A percentile compares a stretch with the other conserved stretches of the same genome.
Conservation (phyloP, 257 asterid species). For the Przewalskia tangutica region DNA sequence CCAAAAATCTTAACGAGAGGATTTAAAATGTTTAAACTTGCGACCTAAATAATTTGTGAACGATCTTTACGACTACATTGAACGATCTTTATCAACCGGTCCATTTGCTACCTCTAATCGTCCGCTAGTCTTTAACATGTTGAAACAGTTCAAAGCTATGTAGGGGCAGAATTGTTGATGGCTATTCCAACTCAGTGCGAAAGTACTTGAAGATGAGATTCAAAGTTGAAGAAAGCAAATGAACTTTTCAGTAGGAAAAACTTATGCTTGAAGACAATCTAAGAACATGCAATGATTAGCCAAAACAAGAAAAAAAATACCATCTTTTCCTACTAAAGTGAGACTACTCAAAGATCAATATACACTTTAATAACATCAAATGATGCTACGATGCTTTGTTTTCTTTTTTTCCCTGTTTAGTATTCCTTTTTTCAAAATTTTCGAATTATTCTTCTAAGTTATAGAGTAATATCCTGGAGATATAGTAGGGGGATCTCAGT, state of each 20-base stretch:
- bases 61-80: neutral
- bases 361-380: slow-evolving; percentile 15
- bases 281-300: slow-evolving; percentile 20
- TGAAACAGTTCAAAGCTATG: neutral
- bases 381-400: slow-evolving; percentile 18
- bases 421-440: neutral
- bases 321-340: slow-evolving; percentile 10
- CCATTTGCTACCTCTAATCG: neutral
- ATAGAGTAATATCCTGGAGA: neutral
- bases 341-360: slow-evolving; percentile 1
- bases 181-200: neutral
- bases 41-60: neutral
- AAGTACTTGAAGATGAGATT: slow-evolving; percentile 14
- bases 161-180: neutral
- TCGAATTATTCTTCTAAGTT: neutral
- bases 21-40: neutral
- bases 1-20: neutral
- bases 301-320: slow-evolving; percentile 15
- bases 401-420: neutral
- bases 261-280: slow-evolving; percentile 26
- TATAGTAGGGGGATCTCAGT: neutral
- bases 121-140: neutral
- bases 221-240: slow-evolving; percentile 14
- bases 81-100: too few relatives aligned
- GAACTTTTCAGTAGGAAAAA: slow-evolving; percentile 11